These are phyloP conservation scores for Coelastrella sp. DNA, from an alignment of 139 green algal genomes.

Conservation along the genomic window DNA sequence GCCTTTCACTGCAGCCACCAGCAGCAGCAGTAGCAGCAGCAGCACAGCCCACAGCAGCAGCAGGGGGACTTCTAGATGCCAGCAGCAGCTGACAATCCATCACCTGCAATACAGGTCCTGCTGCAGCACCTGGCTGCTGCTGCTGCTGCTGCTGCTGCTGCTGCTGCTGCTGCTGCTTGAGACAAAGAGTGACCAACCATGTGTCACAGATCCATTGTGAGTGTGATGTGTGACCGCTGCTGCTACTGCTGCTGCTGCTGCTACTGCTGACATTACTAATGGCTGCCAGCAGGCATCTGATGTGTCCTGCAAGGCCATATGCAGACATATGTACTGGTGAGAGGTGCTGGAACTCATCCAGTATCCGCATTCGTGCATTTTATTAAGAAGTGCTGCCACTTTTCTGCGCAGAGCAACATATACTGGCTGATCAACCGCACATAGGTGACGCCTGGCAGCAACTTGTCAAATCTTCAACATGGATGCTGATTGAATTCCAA, in stretches of 20 bases:
- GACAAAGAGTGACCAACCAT: conserved; percentile 16
- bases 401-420: conserved; percentile 3
- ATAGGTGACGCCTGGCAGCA: too few species aligned
- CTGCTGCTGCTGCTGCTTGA: conserved; percentile 4
- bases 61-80: conserved; percentile 10
- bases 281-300: neutral
- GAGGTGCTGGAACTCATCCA: too few species aligned
- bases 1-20: neutral
- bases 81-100: conserved; percentile 21
- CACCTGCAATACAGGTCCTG: neutral
- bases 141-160: conserved; percentile 30
- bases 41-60: conserved; percentile 1
- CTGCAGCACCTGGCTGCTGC: conserved; percentile 8
- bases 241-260: neutral
- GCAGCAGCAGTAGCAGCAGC: neutral
- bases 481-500: too few species aligned
- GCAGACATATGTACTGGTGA: too few species aligned
- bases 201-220: conserved; percentile 7
- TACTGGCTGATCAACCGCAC: too few species aligned
- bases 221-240: neutral
- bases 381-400: too few species aligned
- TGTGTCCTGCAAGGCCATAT: neutral
- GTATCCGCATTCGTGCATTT: too few species aligned
- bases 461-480: too few species aligned
- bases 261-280: neutral